Evolutionary conservation across 768 basidiomycete species (phyloP).

Genomic region (Royoungia palumana): DNA sequence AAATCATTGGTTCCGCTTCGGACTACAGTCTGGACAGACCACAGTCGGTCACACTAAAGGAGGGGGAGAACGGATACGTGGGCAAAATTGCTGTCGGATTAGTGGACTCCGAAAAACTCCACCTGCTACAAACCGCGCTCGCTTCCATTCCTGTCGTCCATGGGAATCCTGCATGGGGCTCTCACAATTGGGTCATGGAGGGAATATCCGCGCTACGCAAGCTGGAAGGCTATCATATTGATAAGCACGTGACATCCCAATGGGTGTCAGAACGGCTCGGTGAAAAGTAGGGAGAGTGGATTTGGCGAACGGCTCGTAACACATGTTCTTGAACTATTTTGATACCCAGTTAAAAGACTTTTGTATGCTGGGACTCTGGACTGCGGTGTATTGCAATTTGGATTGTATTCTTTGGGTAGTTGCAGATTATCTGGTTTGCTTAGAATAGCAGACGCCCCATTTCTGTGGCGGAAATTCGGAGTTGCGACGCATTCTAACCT

Average conservation of each 20-base stretch:
- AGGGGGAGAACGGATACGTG: constrained; percentile 28
- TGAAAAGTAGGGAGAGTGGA: constrained; percentile 19
- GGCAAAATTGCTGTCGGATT: constrained; percentile 22
- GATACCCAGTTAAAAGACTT: constrained; percentile 24
- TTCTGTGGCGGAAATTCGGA: constrained; percentile 14
- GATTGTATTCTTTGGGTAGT: constrained; percentile 24
- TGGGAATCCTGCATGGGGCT: constrained; percentile 28
- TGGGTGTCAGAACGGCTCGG: constrained; percentile 30
- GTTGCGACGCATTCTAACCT: constrained; percentile 15
- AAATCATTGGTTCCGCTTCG: constrained; percentile 25
- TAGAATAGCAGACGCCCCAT: constrained; percentile 4
- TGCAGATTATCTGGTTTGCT: constrained; percentile 16
- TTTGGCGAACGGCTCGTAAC: constrained; percentile 4
- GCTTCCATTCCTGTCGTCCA: constrained; percentile 23
- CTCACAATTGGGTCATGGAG: constrained; percentile 32
- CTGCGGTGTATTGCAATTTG: constrained; percentile 7
- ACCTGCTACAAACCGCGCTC: constrained; percentile 27
- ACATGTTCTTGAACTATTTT: constrained; percentile 8
- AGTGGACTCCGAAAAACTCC: constrained; percentile 30
- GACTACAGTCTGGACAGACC: constrained; percentile 32
- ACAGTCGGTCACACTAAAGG: constrained; percentile 31
- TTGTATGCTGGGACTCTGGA: constrained; percentile 21
- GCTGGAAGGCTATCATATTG: constrained; percentile 27
- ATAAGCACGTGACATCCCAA: constrained; percentile 28
- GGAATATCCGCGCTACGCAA: constrained; percentile 28